These are phyloP conservation scores for Fusarium pseudocircinatum DNA, from an alignment of 2,329 filamentous ascomycete genomes.

Conservation along the genomic window DNA sequence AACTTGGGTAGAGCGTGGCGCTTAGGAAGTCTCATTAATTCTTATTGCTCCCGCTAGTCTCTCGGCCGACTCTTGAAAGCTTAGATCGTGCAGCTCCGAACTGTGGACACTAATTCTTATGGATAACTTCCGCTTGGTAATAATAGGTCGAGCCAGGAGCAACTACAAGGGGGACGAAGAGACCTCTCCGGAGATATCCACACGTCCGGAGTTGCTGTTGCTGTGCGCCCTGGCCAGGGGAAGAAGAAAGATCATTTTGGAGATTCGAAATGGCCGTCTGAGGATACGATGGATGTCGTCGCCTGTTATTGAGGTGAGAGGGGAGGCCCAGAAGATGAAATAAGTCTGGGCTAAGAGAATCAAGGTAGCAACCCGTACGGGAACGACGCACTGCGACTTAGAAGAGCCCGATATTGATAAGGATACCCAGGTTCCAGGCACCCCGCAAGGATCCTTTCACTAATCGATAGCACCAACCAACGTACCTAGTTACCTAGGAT, in stretches of 20 bases:
- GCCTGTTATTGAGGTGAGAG: constrained; percentile 22
- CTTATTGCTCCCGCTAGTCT: constrained; percentile 6
- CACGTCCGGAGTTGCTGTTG: constrained; percentile 2
- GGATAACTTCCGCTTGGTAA: background rate
- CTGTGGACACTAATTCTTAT: background rate
- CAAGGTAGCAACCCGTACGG: constrained; percentile 36
- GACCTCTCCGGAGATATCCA: constrained; percentile 11
- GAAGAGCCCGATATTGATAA: constrained; percentile 24
- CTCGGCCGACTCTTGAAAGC: constrained; percentile 16
- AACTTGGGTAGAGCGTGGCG: constrained; percentile 16
- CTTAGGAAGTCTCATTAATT: constrained; percentile 13
- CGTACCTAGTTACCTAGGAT: constrained; percentile 4
- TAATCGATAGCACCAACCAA: constrained; percentile 20
- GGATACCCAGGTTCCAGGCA: background rate
- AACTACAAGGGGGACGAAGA: constrained; percentile 1
- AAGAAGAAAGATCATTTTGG: constrained; percentile 38
- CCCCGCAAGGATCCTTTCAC: constrained; percentile 2
- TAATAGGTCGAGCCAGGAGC: background rate
- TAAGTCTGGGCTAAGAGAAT: constrained; percentile 21
- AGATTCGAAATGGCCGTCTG: constrained; percentile 28
- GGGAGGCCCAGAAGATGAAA: constrained; percentile 31
- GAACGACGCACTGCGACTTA: constrained; percentile 30
- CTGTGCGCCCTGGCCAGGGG: constrained; percentile 20
- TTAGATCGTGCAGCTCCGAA: background rate
- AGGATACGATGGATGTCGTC: constrained; percentile 15